These are phyloP conservation scores for Claviceps monticola DNA, from an alignment of 2,329 filamentous ascomycete species.

Conservation along the genomic window DNA sequence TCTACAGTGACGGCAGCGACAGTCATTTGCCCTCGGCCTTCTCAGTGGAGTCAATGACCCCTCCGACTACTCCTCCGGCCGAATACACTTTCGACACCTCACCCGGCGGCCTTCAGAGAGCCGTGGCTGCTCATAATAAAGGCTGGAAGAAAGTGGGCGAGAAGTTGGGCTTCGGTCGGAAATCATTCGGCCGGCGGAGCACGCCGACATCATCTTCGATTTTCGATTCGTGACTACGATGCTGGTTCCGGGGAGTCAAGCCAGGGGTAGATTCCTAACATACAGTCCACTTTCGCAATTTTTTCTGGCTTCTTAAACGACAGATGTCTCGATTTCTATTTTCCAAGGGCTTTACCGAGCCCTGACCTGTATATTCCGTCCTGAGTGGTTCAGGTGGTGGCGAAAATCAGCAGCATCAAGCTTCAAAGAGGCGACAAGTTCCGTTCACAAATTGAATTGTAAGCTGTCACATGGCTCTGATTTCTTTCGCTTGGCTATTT, in stretches of 20 bases:
- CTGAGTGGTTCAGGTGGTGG: too few relatives aligned
- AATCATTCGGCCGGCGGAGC: conserved; percentile 30
- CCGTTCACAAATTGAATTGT: neutral
- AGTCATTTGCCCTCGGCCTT: conserved; percentile 36
- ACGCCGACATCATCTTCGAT: conserved; percentile 29
- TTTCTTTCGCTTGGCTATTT: neutral
- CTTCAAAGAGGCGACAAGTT: neutral
- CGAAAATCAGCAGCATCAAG: neutral
- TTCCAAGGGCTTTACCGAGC: too few relatives aligned
- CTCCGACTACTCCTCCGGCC: conserved; percentile 57
- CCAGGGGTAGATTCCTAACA: conserved; percentile 34
- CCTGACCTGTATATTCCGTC: too few relatives aligned
- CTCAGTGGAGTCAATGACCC: conserved; percentile 52
- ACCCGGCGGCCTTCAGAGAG: conserved; percentile 39
- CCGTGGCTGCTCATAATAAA: conserved; percentile 39
- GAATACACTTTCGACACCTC: conserved; percentile 40
- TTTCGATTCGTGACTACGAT: conserved; percentile 22
- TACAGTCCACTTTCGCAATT: conserved; percentile 4
- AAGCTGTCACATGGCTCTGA: neutral
- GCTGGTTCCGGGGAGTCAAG: conserved; percentile 21
- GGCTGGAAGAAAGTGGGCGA: conserved; percentile 53
- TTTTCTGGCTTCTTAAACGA: neutral
- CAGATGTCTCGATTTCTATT: neutral
- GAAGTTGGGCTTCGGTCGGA: conserved; percentile 44
- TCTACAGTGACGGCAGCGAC: conserved; percentile 51